These are phyloP conservation scores for Isoetes engelmannii DNA, from an alignment of 83 land plant genomes.

Conservation along the genomic window DNA sequence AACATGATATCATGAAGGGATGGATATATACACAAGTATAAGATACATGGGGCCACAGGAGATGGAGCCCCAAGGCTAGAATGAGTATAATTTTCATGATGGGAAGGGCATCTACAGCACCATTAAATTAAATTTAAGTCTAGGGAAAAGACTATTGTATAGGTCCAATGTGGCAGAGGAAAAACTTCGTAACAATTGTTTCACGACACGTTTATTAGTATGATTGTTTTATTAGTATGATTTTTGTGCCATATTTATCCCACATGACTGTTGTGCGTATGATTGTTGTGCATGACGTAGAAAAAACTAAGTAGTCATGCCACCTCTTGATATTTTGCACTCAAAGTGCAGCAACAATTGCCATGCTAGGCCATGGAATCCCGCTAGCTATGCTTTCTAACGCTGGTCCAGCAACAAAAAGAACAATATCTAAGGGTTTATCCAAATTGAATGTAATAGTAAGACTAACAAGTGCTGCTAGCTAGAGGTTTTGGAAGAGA, in stretches of 20 bases:
- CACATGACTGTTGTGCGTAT: too few relatives aligned
- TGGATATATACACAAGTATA: conserved; percentile 46
- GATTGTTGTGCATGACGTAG: background rate
- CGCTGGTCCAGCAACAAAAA: background rate
- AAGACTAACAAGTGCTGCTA: background rate
- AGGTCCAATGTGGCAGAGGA: background rate
- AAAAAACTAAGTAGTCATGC: background rate
- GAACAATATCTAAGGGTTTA: background rate
- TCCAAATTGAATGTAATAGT: background rate
- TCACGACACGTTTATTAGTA: background rate
- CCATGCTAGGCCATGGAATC: background rate
- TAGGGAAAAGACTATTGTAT: too few relatives aligned
- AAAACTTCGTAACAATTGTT: background rate
- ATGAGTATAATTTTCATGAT: conserved; percentile 51
- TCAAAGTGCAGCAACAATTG: background rate
- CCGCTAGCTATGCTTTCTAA: background rate
- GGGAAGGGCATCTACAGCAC: conserved; percentile 54
- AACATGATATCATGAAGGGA: conserved; percentile 43
- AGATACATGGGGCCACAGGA: conserved; percentile 69
- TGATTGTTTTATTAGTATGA: too few relatives aligned
- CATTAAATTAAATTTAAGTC: too few relatives aligned
- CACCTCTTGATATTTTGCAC: background rate
- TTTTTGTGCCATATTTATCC: too few relatives aligned
- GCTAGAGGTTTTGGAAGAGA: background rate
- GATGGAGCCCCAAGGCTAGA: conserved; percentile 39